Evolutionary conservation across 2,329 filamentous ascomycete genomes (phyloP), one percentile per base, ranked within the genome.

Genomic region (Westerdykella sp.): DNA sequence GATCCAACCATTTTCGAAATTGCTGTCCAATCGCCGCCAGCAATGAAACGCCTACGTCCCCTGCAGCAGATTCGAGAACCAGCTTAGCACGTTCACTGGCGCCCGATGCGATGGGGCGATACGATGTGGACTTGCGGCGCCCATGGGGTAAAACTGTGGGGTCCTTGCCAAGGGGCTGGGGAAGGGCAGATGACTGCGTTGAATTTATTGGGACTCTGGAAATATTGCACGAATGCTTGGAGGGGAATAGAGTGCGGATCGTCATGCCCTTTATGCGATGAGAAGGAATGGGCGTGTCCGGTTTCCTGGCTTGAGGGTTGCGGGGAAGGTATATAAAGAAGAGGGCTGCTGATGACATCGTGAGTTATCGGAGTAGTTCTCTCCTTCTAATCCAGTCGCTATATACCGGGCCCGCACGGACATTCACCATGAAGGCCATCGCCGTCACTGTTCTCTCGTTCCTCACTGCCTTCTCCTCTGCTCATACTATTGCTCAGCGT

Each of bases 401-500:
- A 43, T 34, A 36, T 49, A 21, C 9, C 16, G 21, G 37, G 40
- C 25, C 16, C 7, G 16, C 34, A 25, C 34, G 36, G 31, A 41
- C 39, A 13, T 14, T 43, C 53, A 53, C 10, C 23, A 66, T 66
- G 62, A 66, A 54, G 54, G 48, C 62, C 50, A 40, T 59, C 53
- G 42, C 53, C 18, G 42, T 48, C 21, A 45, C 56, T 30, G 40
- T 55, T 14, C 45, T 56, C 31, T 49, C 59, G 14, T 47, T 63
- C 22, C 54, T 66, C 7, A 60, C 65, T 40, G 54, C 56, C 34
- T 57, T 66, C 22, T 48, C 57, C 34, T 58, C 63, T 7, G 69
- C 65, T 31, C 71, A 74, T 48, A 56, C 63, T 39, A 72, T 74
- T 52, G 72, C 72, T 48, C 70, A 73, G 51, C 64, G 65, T 21